These are phyloP conservation scores for Cucurbita argyrosperma DNA, from an alignment of 306 rosid species.

Conservation along the genomic window DNA sequence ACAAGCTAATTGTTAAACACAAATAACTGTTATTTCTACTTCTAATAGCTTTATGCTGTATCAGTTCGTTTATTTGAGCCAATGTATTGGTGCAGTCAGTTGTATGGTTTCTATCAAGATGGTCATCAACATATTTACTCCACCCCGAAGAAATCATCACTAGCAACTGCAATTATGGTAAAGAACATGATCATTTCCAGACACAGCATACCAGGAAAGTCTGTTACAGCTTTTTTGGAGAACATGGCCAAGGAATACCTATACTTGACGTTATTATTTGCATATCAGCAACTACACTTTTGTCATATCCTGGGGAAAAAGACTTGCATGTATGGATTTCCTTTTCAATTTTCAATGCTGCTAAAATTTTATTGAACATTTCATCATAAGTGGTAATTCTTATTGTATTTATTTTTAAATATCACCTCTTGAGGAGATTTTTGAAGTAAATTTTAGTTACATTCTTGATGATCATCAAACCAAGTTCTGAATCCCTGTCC, in stretches of 20 bases:
- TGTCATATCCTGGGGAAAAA: conserved; percentile 78
- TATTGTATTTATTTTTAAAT: neutral
- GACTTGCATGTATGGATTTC: conserved; percentile 59
- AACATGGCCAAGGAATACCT: conserved; percentile 64
- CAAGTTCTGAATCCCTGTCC: neutral
- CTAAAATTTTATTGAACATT: neutral
- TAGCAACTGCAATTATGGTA: neutral
- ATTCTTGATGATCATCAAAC: neutral
- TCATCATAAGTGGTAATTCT: neutral
- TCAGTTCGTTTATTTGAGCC: neutral
- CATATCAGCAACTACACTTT: conserved; percentile 51
- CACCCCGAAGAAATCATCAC: conserved; percentile 42
- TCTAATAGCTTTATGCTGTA: neutral
- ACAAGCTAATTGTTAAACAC: neutral
- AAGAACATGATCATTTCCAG: conserved; percentile 21
- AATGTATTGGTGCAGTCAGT: conserved; percentile 49
- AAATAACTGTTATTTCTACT: neutral
- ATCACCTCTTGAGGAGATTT: neutral
- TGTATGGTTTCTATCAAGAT: conserved; percentile 92
- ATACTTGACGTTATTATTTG: conserved; percentile 81
- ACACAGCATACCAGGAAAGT: conserved; percentile 31
- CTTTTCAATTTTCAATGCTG: neutral
- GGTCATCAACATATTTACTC: conserved; percentile 83
- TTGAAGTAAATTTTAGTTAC: neutral
- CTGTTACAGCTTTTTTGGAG: conserved; percentile 58